Base-by-base conservation (phyloP, 805 yeast species). In the Debaryomyces prosopidis region DNA sequence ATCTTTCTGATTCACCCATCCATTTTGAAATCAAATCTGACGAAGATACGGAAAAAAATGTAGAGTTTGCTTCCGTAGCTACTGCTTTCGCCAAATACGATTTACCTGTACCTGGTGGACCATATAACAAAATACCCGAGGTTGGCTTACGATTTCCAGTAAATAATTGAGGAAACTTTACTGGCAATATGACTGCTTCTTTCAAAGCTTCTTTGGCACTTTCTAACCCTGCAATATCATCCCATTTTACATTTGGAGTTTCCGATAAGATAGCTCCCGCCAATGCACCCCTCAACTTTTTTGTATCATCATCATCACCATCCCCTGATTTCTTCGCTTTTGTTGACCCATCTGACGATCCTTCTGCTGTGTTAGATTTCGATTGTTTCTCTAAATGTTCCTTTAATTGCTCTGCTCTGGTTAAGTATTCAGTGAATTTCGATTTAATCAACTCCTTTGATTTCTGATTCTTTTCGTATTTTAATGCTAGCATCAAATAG, bases 1-100 rank as follows among this genome's bases (percentile, higher is more conserved):
- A 79, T 66, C 98, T 82, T 67, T 94, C 99, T 19, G 95, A 85
- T 66, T 94, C 99, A 57, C 99, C 99, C 97, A 92, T 92, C 99
- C 99, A 94, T 66, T 94, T 94, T 53, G 96, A 86, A 3, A 94
- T 98, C 57, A 94, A 77, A 66, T 94, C 99, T 11, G 96, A 87
- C 0, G 97, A 89, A n/a, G 96, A 86, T 1, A 94, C 96, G 2
- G 96, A 87, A 68, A 94, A 94, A 58, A 94, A 94, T 0, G 99
- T 94, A 0, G 97, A 89, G 63, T 92, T 90, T 40, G 98, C 97
- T 59, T 94, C 99, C 0, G 99, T 94, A 19, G 99, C 99, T 7
- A 94, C 98, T 0, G 99, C 99, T 63, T 94, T 94, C 9, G 99
- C 99, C 47, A 94, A 72, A 60, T 85, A 94, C 1, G 98, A 92